Evolutionary conservation across 345 rosid genomes (phyloP).

Genomic region (Eutrema heterophyllum): DNA sequence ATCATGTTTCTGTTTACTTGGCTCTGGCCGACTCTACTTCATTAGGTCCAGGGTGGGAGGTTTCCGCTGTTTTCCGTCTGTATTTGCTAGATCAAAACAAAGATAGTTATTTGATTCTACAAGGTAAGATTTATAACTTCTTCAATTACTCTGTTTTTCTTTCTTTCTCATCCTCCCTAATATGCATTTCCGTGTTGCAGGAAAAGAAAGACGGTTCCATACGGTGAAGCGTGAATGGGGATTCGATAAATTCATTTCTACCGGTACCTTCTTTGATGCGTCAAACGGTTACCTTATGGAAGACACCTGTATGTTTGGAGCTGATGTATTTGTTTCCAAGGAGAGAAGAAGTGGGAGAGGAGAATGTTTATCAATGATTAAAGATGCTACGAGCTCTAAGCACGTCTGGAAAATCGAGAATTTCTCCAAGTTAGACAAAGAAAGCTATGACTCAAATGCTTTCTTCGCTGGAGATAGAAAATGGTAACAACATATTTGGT

Average conservation of each 20-base stretch:
- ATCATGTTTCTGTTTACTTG: conserved; percentile 50
- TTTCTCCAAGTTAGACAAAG: conserved; percentile 25
- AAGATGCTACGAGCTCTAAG: conserved; percentile 25
- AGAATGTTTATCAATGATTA: conserved; percentile 34
- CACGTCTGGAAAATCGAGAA: conserved; percentile 32
- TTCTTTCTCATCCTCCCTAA: neutral
- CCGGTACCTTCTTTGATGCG: conserved; percentile 5
- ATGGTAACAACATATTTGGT: conserved; percentile 20
- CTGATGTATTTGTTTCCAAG: conserved; percentile 34
- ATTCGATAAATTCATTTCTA: conserved; percentile 24
- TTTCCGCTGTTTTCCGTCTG: conserved; percentile 40
- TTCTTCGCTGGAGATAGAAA: conserved; percentile 34
- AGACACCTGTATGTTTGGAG: conserved; percentile 38
- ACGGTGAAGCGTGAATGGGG: conserved; percentile 34
- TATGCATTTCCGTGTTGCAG: conserved; percentile 10
- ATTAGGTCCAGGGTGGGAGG: conserved; percentile 46
- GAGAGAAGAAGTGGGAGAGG: conserved; percentile 35
- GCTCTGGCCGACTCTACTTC: conserved; percentile 41
- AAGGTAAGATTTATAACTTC: conserved; percentile 21
- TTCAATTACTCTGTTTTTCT: neutral
- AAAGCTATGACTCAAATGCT: conserved; percentile 21
- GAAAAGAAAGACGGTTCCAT: conserved; percentile 34
- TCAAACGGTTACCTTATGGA: conserved; percentile 31
- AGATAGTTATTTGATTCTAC: conserved; percentile 26
- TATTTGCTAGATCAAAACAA: conserved; percentile 38